Evolutionary conservation across 148 eudicot species (phyloP), one percentile per base, ranked within the genome.

Genomic region (Tetragonia tetragonoides): DNA sequence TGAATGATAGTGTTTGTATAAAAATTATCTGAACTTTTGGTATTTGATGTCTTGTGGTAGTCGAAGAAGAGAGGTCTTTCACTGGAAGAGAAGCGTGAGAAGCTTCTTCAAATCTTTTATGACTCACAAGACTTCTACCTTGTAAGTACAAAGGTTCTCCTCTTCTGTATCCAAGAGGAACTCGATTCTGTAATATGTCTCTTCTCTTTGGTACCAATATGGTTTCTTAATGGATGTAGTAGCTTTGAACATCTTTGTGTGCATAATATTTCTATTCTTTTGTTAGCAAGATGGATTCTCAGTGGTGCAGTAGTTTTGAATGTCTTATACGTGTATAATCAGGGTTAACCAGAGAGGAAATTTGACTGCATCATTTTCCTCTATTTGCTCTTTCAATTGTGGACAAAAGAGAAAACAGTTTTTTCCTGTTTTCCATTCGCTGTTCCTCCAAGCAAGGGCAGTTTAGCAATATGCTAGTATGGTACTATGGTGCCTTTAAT

Each of bases 11-110:
- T 66, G 37, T 16, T 41, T 47, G 15, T 24, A 39, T 9, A 17
- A 10, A 4, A 37, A 46, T 46, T 6, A 46, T 38, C 17, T 76
- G 40, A 70, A 42, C 53, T 10, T 75, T 64, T 38, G 53, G 37
- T 70, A 53, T 39, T 14, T 37, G 4, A 46, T 53, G 77, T 66
- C 41, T 71, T 37, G 71, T 74, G 73, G 75, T 71, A 95, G 99
- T 93, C 99, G 7, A 93, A 95, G 97, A 95, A 95, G 85, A 84
- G 99, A 88, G 99, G 99, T 3, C 96, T 95, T 75, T 95, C 99
- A 21, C 81, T 95, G 76, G 99, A 95, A 65, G 99, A 95, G 86
- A 95, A 95, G 86, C 97, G 97, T 23, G 99, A 95, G 86, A 95
- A 85, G 87, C 89, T 95, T 86, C 94, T 95, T 66, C 99, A 95